Base-by-base conservation (phyloP, 2,329 filamentous ascomycete genomes). In the Xylogone sp. region DNA sequence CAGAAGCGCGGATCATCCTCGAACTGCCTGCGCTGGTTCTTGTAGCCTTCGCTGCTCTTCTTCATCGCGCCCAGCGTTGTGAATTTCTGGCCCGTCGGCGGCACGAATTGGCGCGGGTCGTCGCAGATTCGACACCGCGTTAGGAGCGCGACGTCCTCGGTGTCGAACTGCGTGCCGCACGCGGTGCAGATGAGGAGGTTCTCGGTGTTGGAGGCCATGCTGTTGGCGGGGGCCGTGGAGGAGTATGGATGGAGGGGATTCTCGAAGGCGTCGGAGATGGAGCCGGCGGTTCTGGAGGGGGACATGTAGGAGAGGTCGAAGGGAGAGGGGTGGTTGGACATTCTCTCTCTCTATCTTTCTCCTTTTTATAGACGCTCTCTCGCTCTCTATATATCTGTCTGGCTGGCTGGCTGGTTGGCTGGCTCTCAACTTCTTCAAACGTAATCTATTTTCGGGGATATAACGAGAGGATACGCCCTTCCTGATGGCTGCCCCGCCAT, bases 51-150 rank as follows among this genome's bases (percentile, higher is more conserved):
- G n/a, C n/a, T 65, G 2, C 39, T 43, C 3, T 22, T 45, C 19
- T 69, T 69, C 21, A 83, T 61, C 1, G 69, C 68, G 1, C 68
- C 65, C 21, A 89, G 75, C 0, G 78, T 83, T 0, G 82, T 86
- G 71, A 88, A 91, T 20, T 73, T 68, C 69, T 90, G 87, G 1
- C 84, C 85, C 0, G 69, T 66, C 0, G 75, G 72, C 0, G 86
- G 85, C 0, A 88, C 82, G 62, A 79, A 90, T 68, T 90, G 86
- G 3, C 87, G 78, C 1, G 86, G 76, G 65, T 89, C 86, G 65
- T 90, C 86, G 69, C 87, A 91, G 56, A 90, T 87, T 52, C 79
- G 77, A 69, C 87, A 90, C 3, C 73, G 77, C 49, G 70, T 75
- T 43, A 83, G 69, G 22, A 73, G 62, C 12, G 68, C 55, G 42